Evolutionary conservation across 352 stramenopile species (phyloP).

Genomic region (Phytophthora pisi): DNA sequence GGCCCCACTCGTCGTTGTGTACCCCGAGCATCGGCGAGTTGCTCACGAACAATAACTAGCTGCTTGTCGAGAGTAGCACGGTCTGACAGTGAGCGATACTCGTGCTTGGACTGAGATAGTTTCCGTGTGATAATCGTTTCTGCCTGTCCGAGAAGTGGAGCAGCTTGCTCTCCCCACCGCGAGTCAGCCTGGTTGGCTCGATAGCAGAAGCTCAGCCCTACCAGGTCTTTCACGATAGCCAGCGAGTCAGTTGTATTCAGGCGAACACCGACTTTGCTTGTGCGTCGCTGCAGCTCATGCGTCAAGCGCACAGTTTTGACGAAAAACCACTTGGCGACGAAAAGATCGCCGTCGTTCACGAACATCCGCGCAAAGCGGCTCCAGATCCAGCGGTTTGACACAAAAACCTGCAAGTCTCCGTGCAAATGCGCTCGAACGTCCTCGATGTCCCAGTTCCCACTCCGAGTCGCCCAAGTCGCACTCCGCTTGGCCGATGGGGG

Average conservation of each 20-base stretch:
- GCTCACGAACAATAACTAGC: slow-evolving; percentile 12
- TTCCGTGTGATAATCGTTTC: slow-evolving; percentile 26
- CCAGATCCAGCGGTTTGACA: slow-evolving; percentile 59
- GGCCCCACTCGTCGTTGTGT: slow-evolving; percentile 14
- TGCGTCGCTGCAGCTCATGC: slow-evolving; percentile 24
- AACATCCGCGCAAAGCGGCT: slow-evolving; percentile 54
- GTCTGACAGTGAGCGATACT: slow-evolving; percentile 16
- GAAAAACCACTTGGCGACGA: slow-evolving; percentile 55
- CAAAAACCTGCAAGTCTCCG: slow-evolving; percentile 60
- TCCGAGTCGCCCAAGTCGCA: slow-evolving; percentile 29
- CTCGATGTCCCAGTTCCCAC: slow-evolving; percentile 52
- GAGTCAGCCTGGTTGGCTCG: slow-evolving; percentile 34
- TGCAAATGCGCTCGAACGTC: slow-evolving; percentile 49
- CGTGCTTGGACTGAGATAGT: slow-evolving; percentile 13
- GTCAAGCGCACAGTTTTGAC: slow-evolving; percentile 36
- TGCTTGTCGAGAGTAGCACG: slow-evolving; percentile 23
- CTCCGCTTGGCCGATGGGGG: slow-evolving; percentile 9
- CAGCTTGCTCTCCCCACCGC: slow-evolving; percentile 22
- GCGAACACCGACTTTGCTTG: slow-evolving; percentile 15
- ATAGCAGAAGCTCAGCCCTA: slow-evolving; percentile 50
- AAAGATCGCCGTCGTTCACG: slow-evolving; percentile 48
- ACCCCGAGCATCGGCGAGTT: slow-evolving; percentile 16
- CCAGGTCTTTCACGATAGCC: slow-evolving; percentile 35
- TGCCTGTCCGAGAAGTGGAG: slow-evolving; percentile 25
- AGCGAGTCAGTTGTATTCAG: slow-evolving; percentile 22